Conservation (phyloP, 2,329 filamentous ascomycete genomes). For the Chrysosporium keratinophilum region DNA sequence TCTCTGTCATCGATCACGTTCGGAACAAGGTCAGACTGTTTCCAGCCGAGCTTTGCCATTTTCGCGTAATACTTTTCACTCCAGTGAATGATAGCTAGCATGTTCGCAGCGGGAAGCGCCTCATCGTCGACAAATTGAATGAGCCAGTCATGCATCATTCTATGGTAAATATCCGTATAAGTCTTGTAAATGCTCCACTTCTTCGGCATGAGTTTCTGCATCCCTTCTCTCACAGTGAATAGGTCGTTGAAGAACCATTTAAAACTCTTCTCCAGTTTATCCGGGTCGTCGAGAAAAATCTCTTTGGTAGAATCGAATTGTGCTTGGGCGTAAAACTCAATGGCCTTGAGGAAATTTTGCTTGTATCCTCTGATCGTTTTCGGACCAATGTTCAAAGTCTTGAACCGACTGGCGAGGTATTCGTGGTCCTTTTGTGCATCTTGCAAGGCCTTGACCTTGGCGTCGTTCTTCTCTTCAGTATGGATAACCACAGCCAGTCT, state of each 20-base stretch:
- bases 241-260: constrained; percentile 98
- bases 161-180: constrained; percentile 84
- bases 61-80: constrained; percentile 92
- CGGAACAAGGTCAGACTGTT: constrained; percentile 63
- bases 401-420: constrained; percentile 84
- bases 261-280: constrained; percentile 72
- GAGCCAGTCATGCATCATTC: constrained; percentile 90
- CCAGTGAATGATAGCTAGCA: constrained; percentile 88
- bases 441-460: constrained; percentile 78
- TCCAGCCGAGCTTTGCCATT: constrained; percentile 81
- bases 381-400: constrained; percentile 86
- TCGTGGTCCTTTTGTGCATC: constrained; percentile 93
- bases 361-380: constrained; percentile 93
- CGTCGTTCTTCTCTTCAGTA: constrained; percentile 93
- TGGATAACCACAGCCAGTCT: constrained; percentile 85
- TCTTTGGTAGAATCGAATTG: constrained; percentile 64
- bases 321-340: constrained; percentile 60
- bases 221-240: constrained; percentile 85
- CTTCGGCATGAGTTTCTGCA: constrained; percentile 83
- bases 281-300: constrained; percentile 72
- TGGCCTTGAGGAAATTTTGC: constrained; percentile 79
- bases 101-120: constrained; percentile 72
- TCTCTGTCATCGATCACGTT: constrained; percentile 87
- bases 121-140: constrained; percentile 72
- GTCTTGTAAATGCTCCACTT: constrained; percentile 94